A percentile compares a stretch with the other conserved stretches of the same genome.
These are phyloP conservation scores for Backusella westeae DNA, from an alignment of 192 early-diverging fungal genomes.

Conservation along the genomic window DNA sequence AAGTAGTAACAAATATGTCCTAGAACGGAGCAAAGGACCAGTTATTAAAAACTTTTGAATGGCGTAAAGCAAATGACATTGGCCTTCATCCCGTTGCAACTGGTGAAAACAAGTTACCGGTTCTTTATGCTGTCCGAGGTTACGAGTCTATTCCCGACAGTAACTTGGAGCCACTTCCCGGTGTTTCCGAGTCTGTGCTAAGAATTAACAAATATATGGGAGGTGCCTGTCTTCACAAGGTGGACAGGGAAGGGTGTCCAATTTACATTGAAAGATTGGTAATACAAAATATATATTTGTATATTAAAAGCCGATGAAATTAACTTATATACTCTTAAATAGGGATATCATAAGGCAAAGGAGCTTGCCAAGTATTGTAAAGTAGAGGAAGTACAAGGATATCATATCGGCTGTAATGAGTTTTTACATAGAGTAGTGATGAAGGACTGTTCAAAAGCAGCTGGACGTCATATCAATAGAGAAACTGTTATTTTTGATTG, in stretches of 20 bases:
- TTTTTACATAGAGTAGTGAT: conserved; percentile 70
- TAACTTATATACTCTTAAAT: background rate
- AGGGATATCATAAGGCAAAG: conserved; percentile 66
- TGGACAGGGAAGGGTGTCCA: conserved; percentile 86
- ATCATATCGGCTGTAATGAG: conserved; percentile 70
- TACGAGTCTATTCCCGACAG: conserved; percentile 59
- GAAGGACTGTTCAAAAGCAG: conserved; percentile 73
- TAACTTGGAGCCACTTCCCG: conserved; percentile 55
- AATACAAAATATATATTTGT: conserved; percentile 9
- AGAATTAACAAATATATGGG: conserved; percentile 65
- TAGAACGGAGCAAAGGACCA: conserved; percentile 62
- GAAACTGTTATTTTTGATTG: conserved; percentile 91
- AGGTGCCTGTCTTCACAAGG: conserved; percentile 79
- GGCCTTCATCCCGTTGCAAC: conserved; percentile 59
- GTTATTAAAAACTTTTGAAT: conserved; percentile 55
- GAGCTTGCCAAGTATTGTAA: conserved; percentile 58
- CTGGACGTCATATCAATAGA: conserved; percentile 68
- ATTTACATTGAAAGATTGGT: conserved; percentile 92
- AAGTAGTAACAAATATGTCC: background rate
- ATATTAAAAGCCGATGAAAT: background rate
- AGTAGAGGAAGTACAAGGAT: conserved; percentile 59
- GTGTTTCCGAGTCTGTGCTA: conserved; percentile 62
- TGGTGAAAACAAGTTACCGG: conserved; percentile 52
- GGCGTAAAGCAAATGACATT: conserved; percentile 58
- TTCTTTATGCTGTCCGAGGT: conserved; percentile 68